These are phyloP conservation scores for Lichtheimia ornata DNA, from an alignment of 371 early-diverging fungal species.

Conservation along the genomic window DNA sequence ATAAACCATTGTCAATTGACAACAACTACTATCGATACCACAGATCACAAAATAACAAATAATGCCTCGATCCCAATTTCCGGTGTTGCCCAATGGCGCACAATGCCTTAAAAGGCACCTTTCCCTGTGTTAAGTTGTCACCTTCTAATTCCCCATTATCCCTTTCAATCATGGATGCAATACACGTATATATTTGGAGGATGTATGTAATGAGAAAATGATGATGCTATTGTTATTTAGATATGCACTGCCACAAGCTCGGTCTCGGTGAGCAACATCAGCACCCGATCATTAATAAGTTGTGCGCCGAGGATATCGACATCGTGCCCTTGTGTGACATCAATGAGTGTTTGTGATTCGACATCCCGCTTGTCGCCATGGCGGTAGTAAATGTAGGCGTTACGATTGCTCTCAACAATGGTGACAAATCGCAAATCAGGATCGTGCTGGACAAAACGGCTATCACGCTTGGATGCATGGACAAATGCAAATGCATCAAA, in stretches of 20 bases:
- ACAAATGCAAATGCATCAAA: constrained; percentile 82
- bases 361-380: constrained; percentile 27
- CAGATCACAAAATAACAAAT: no score
- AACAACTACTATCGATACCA: no score
- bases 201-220: no score
- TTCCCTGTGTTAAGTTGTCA: no score
- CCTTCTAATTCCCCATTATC: no score
- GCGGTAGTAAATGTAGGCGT: constrained; percentile 69
- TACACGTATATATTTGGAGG: no score
- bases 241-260: constrained; percentile 24
- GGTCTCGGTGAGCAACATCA: constrained; percentile 55
- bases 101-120: no score
- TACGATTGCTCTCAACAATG: constrained; percentile 70
- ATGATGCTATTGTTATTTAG: neutral
- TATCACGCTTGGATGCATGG: constrained; percentile 80
- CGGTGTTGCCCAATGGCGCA: no score
- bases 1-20: no score
- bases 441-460: constrained; percentile 61
- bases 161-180: no score
- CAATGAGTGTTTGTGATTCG: constrained; percentile 44
- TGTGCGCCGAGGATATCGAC: constrained; percentile 54
- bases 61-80: no score
- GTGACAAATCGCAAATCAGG: constrained; percentile 51
- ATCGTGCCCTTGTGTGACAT: constrained; percentile 37
- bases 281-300: constrained; percentile 33